These are phyloP conservation scores for Phycomyces nitens DNA, from an alignment of 192 early-diverging fungal species.

Conservation along the genomic window DNA sequence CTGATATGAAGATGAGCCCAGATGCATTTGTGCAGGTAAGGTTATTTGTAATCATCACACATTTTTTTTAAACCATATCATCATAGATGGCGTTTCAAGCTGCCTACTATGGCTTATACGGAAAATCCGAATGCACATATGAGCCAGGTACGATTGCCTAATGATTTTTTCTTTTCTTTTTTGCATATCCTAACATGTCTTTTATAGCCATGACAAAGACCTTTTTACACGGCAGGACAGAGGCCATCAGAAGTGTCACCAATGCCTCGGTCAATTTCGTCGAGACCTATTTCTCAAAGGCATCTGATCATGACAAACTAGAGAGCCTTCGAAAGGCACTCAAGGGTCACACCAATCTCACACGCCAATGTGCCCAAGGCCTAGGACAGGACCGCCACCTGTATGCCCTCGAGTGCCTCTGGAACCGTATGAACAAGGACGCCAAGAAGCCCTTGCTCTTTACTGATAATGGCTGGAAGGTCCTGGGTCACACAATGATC, in stretches of 20 bases:
- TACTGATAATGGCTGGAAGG: constrained; percentile 47
- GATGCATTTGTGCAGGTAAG: constrained; percentile 39
- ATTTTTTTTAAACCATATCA: neutral
- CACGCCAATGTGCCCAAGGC: constrained; percentile 67
- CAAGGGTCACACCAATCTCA: constrained; percentile 59
- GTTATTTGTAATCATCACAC: neutral
- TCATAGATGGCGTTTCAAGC: constrained; percentile 78
- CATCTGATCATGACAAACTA: constrained; percentile 40
- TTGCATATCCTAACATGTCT: too few relatives aligned
- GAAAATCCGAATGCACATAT: constrained; percentile 64
- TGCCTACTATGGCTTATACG: constrained; percentile 75
- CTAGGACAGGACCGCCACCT: constrained; percentile 87
- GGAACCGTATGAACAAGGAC: constrained; percentile 32
- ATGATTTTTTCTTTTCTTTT: constrained; percentile 32
- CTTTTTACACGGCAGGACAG: constrained; percentile 80
- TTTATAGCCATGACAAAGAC: constrained; percentile 55
- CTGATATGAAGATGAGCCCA: constrained; percentile 37
- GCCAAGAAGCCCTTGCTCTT: constrained; percentile 39
- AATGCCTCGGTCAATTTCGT: constrained; percentile 62
- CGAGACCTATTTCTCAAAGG: constrained; percentile 57
- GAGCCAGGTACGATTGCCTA: constrained; percentile 57
- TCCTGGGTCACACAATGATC: constrained; percentile 57
- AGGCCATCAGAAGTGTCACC: constrained; percentile 74
- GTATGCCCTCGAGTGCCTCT: constrained; percentile 72
- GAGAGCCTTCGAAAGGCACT: constrained; percentile 56